Percentiles rank a stretch among this genome's conserved stretches.
Conservation (phyloP, 225 moss, liverwort and hornwort genomes). For the Pseudisothecium myosuroides region DNA sequence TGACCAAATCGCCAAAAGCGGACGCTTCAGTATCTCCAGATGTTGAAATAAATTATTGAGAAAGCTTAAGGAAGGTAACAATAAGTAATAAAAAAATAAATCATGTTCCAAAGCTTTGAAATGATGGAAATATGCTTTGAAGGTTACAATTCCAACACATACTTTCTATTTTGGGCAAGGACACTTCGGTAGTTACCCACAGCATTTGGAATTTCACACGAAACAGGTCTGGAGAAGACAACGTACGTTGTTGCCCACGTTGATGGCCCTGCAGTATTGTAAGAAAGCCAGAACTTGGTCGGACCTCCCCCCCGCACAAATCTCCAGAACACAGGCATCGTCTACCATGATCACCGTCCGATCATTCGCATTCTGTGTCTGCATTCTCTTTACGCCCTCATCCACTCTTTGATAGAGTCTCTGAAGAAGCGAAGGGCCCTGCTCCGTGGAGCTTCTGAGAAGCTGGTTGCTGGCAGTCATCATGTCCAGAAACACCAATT, state of each 20-base stretch:
- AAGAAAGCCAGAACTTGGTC: constrained; percentile 63
- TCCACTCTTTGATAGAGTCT: constrained; percentile 18
- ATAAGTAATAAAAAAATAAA: not conserved
- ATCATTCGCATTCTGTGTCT: constrained; percentile 17
- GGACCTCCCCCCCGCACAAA: constrained; percentile 55
- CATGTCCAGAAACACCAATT: constrained; percentile 55
- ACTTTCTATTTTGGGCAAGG: not conserved
- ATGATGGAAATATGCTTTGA: not conserved
- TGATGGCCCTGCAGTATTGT: constrained; percentile 80
- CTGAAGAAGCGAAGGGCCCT: constrained; percentile 10
- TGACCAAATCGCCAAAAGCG: not conserved
- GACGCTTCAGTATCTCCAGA: not conserved
- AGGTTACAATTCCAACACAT: not conserved
- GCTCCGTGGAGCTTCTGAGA: not conserved
- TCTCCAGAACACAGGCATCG: constrained; percentile 70
- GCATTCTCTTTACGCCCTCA: constrained; percentile 18
- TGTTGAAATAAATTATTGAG: not conserved
- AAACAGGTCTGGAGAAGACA: not conserved
- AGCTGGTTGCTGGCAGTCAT: constrained; percentile 9
- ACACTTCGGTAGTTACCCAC: not conserved
- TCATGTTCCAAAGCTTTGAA: not conserved
- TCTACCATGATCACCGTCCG: constrained; percentile 53
- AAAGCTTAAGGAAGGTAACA: not conserved
- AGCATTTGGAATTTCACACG: not conserved
- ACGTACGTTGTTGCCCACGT: constrained; percentile 31